A percentile compares a stretch with the other conserved stretches of the same genome.
phyloP scores from a whole-genome alignment of 1,284 basidiomycete species.

The Testicularia cyperi region DNA sequence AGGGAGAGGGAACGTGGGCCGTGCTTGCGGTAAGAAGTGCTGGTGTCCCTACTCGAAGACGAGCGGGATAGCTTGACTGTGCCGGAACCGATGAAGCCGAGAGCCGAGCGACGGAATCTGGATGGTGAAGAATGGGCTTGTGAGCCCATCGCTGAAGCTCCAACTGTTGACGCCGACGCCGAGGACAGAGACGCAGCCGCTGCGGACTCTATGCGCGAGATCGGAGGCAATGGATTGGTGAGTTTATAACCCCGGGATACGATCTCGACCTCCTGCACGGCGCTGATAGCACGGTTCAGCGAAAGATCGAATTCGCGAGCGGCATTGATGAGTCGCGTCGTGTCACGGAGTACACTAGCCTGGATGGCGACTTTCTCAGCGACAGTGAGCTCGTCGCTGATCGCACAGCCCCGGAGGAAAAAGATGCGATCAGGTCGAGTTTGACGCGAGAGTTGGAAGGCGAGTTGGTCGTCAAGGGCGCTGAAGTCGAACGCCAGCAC shows the following conservation, averaged over 20 bases:
- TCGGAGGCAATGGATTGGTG: constrained; percentile 54
- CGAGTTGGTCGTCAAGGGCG: constrained; percentile 15
- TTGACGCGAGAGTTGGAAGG: constrained; percentile 16
- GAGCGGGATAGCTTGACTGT: constrained; percentile 24
- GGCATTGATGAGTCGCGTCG: constrained; percentile 24
- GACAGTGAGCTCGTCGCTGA: neutral
- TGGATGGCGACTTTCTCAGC: constrained; percentile 19
- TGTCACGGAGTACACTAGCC: constrained; percentile 6
- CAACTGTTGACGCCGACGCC: too few species aligned
- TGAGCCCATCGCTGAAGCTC: constrained; percentile 3
- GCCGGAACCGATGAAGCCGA: neutral
- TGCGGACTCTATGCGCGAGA: constrained; percentile 56
- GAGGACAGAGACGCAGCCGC: too few species aligned
- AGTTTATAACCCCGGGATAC: constrained; percentile 55
- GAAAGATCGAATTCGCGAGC: constrained; percentile 45
- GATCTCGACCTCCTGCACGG: constrained; percentile 57
- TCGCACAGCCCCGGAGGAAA: constrained; percentile 8
- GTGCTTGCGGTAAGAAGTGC: constrained; percentile 21
- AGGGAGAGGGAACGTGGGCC: constrained; percentile 17
- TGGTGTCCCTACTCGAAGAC: constrained; percentile 21
- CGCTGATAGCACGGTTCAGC: constrained; percentile 49
- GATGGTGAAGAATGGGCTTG: constrained; percentile 7
- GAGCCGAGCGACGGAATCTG: constrained; percentile 8
- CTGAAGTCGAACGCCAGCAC: constrained; percentile 17
- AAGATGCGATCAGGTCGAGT: neutral